Evolutionary conservation across 257 asterid genomes (phyloP).

Genomic region (Cordia subcordata): DNA sequence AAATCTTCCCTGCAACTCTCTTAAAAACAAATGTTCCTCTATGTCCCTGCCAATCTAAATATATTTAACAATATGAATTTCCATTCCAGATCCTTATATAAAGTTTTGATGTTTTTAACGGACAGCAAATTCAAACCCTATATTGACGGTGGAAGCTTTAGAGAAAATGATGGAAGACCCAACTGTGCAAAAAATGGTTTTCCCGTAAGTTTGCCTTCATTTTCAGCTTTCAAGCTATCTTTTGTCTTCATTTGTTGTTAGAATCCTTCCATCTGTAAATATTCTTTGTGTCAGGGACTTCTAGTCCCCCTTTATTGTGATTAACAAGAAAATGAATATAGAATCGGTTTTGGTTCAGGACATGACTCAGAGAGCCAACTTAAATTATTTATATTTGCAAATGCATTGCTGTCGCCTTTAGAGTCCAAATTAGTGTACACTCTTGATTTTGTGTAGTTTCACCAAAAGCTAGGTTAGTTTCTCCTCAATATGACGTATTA

Average conservation of each 20-base stretch:
- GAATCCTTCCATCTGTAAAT: background rate
- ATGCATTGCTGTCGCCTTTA: no score
- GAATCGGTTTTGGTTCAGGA: no score
- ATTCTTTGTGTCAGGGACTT: background rate
- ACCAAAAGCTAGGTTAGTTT: no score
- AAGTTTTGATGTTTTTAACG: slow-evolving; percentile 15
- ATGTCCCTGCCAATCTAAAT: background rate
- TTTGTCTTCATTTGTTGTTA: slow-evolving; percentile 4
- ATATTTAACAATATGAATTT: background rate
- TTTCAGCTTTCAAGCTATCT: slow-evolving; percentile 3
- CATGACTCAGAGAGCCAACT: no score
- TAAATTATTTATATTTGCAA: no score
- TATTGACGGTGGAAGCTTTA: slow-evolving; percentile 84
- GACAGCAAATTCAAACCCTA: slow-evolving; percentile 52
- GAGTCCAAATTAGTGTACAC: no score
- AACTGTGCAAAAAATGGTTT: slow-evolving; percentile 93
- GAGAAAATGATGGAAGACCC: slow-evolving; percentile 99
- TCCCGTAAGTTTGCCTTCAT: slow-evolving; percentile 61
- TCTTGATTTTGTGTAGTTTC: no score
- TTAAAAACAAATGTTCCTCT: background rate
- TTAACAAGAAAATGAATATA: no score
- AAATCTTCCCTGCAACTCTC: no score
- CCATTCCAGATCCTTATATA: slow-evolving; percentile 4
- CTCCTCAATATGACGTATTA: no score
- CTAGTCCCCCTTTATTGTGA: background rate